Evolutionary conservation across 257 asterid genomes (phyloP).

Genomic region (Penstemon davidsonii): DNA sequence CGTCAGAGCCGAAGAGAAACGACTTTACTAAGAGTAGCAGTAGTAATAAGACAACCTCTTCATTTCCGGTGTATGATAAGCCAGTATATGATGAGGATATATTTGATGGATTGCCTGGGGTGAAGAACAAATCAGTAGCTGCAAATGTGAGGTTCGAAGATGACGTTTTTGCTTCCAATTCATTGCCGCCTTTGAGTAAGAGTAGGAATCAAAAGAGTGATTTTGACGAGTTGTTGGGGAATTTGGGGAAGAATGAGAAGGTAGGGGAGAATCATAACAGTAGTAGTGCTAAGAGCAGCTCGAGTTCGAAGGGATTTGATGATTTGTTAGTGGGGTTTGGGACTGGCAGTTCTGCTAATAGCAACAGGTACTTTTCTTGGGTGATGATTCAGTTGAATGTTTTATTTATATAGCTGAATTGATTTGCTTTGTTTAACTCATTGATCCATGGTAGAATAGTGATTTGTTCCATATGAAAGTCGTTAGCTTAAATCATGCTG

Average conservation of each 20-base stretch:
- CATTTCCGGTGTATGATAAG: slow-evolving; percentile 85
- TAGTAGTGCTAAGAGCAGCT: slow-evolving; percentile 46
- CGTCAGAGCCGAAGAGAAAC: slow-evolving; percentile 36
- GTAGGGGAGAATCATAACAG: not conserved
- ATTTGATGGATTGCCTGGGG: slow-evolving; percentile 87
- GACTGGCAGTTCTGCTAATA: slow-evolving; percentile 46
- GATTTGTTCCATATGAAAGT: not conserved
- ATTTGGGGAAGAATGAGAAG: slow-evolving; percentile 38
- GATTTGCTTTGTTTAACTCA: slow-evolving; percentile 14
- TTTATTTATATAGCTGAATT: not conserved
- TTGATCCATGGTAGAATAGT: slow-evolving; percentile 21
- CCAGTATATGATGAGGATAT: slow-evolving; percentile 96
- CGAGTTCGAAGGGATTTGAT: slow-evolving; percentile 56
- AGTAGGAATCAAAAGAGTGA: slow-evolving; percentile 40
- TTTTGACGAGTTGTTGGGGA: slow-evolving; percentile 65
- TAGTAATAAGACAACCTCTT: slow-evolving; percentile 35
- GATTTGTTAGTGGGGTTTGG: slow-evolving; percentile 81
- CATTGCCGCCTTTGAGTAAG: slow-evolving; percentile 42
- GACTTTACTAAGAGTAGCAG: slow-evolving; percentile 3
- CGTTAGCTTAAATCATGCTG: not conserved
- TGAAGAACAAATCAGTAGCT: slow-evolving; percentile 66
- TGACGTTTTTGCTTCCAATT: slow-evolving; percentile 55
- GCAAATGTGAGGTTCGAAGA: slow-evolving; percentile 59
- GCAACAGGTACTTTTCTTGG: slow-evolving; percentile 51
- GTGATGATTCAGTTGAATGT: slow-evolving; percentile 3